Evolutionary conservation across 148 eudicot genomes (phyloP).

Genomic region (Amaranthus hypochondriacus): DNA sequence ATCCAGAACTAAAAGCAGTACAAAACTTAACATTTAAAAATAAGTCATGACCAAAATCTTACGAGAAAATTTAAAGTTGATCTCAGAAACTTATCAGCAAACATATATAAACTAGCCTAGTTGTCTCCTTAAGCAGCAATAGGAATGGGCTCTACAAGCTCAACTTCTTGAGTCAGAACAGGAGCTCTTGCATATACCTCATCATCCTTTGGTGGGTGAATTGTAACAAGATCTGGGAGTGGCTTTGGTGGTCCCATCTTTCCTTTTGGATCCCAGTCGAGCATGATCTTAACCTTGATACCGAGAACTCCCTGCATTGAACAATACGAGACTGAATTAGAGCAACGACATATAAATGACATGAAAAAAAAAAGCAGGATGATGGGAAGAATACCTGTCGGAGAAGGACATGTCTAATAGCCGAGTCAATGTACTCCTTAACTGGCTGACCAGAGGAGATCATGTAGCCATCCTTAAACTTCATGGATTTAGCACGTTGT

Average conservation of each 20-base stretch:
- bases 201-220: slow-evolving; percentile 73
- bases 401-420: slow-evolving; percentile 68
- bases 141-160: slow-evolving; percentile 22
- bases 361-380: neutral
- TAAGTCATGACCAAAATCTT: too few relatives aligned
- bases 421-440: slow-evolving; percentile 79
- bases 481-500: slow-evolving; percentile 80
- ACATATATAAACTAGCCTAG: neutral
- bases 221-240: slow-evolving; percentile 63
- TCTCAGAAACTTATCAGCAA: too few relatives aligned
- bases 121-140: slow-evolving; percentile 17
- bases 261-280: slow-evolving; percentile 79
- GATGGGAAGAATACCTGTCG: slow-evolving; percentile 50
- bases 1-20: too few relatives aligned
- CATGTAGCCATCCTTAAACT: slow-evolving; percentile 91
- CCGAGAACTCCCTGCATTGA: slow-evolving; percentile 60
- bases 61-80: too few relatives aligned
- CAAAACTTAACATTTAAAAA: too few relatives aligned
- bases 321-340: neutral
- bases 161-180: slow-evolving; percentile 29
- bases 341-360: neutral
- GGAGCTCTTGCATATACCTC: slow-evolving; percentile 30
- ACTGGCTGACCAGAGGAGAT: slow-evolving; percentile 88
- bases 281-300: slow-evolving; percentile 80
- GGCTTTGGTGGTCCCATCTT: slow-evolving; percentile 64